Evolutionary conservation across 73 alveolate genomes (phyloP).

Genomic region (Uronychia binucleata): DNA sequence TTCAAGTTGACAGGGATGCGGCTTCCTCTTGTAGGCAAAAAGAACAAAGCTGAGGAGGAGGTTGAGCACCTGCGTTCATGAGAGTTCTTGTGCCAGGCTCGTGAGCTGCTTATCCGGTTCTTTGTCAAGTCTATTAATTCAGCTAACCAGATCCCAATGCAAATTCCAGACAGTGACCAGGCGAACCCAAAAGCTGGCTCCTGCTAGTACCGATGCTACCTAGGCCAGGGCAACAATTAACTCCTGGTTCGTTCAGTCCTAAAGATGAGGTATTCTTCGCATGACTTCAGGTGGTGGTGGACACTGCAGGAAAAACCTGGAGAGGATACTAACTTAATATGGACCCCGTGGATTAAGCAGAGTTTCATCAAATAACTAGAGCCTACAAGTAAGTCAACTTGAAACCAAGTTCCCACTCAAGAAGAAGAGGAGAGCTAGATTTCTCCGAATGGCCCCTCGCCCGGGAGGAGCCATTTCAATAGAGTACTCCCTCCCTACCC

Average conservation of each 20-base stretch:
- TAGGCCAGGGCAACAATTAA: background rate
- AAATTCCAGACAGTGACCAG: background rate
- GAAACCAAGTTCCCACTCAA: no score
- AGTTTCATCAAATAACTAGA: background rate
- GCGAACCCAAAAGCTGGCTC: background rate
- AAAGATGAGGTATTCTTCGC: background rate
- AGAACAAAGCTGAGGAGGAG: background rate
- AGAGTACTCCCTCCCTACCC: no score
- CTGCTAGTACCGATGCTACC: background rate
- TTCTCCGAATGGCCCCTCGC: no score
- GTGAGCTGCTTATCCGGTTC: background rate
- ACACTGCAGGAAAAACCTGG: background rate
- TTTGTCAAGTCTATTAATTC: background rate
- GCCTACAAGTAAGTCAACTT: background rate
- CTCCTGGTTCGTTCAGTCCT: background rate
- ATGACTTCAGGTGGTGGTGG: background rate
- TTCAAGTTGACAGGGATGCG: background rate
- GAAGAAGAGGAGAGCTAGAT: no score
- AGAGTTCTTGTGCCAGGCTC: background rate
- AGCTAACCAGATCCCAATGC: background rate
- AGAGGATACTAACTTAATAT: background rate
- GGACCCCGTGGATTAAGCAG: background rate
- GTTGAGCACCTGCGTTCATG: background rate
- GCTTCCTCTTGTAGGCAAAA: background rate
- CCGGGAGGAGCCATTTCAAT: no score